Evolutionary conservation across 116 monocot species (phyloP), one percentile per base, ranked within the genome.

Genomic region (Posidonia oceanica): DNA sequence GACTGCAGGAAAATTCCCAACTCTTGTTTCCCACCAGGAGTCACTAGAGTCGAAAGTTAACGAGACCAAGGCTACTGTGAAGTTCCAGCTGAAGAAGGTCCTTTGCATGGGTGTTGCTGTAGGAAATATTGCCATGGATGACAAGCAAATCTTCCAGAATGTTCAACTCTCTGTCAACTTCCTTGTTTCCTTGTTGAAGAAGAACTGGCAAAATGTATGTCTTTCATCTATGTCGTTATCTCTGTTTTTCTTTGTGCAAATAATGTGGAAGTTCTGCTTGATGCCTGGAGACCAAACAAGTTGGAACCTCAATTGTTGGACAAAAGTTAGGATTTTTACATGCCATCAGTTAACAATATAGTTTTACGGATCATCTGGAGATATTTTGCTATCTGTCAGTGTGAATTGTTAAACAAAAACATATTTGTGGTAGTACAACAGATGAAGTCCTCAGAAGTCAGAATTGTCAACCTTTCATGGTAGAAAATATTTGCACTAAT

Each of bases 91-190:
- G 20, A 89, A 89, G 79, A 89, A 85, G 52, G 89, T 89, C 29
- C 77, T 85, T 39, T 89, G 89, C 85, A 89, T 89, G 89, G 89
- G 85, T 57, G 89, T 89, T 67, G 89, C 89, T 11, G 89, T 89
- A 2, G 89, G 89, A 3, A 89, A 89, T 57, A 69, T 75, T 42
- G 80, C 51, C 20, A 89, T 85, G 89, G 89, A 89, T 62, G 89
- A 89, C 13, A 89, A 85, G 77, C 89, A 89, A 55, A 83, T 89
- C n/a, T 81, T 81, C 48, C 85, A 85, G 51, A 89, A 89, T 71
- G 85, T 89, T 48, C 85, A 85, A 39, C 70, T 81, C 37, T 77
- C 77, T 17, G 81, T 84, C 41, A 84, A 84, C 58, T 80, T 84
- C 57, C 75, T 84, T 3, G 81, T 84, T 39, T 84, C 84, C 53